These are phyloP conservation scores for Mycena haematopus DNA, from an alignment of 768 basidiomycete genomes.

Conservation along the genomic window DNA sequence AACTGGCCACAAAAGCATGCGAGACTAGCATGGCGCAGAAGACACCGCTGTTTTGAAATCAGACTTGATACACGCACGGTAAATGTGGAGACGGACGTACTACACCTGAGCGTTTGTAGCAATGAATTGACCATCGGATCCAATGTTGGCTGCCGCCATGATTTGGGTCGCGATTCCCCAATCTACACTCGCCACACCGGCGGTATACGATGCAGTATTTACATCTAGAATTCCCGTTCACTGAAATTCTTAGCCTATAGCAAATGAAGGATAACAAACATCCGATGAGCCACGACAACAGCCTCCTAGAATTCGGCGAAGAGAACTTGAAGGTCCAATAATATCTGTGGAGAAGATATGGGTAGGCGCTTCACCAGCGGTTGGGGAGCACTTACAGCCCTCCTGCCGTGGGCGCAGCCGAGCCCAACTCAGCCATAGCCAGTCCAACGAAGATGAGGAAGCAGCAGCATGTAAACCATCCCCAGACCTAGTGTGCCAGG, in stretches of 20 bases:
- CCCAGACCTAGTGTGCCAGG: slow-evolving; percentile 1
- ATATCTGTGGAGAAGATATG: slow-evolving; percentile 38
- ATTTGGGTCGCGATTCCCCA: slow-evolving; percentile 63
- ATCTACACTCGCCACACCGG: slow-evolving; percentile 52
- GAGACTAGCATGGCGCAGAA: slow-evolving; percentile 65
- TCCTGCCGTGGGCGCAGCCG: slow-evolving; percentile 58
- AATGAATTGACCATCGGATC: slow-evolving; percentile 44
- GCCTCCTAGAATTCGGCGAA: slow-evolving; percentile 57
- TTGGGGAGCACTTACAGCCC: slow-evolving; percentile 34
- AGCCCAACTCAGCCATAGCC: slow-evolving; percentile 58
- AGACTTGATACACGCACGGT: too few relatives aligned
- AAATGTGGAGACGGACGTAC: slow-evolving; percentile 34
- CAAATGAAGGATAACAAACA: slow-evolving; percentile 49
- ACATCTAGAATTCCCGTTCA: slow-evolving; percentile 43
- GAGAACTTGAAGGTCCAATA: slow-evolving; percentile 66
- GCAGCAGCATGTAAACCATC: slow-evolving; percentile 53
- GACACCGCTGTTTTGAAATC: slow-evolving; percentile 55
- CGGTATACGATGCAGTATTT: slow-evolving; percentile 58
- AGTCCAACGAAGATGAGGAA: slow-evolving; percentile 56
- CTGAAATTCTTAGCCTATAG: too few relatives aligned
- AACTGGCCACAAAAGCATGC: slow-evolving; percentile 70
- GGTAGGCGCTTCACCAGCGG: slow-evolving; percentile 37
- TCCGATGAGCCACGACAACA: slow-evolving; percentile 68
- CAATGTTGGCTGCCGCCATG: slow-evolving; percentile 51
- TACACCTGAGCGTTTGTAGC: slow-evolving; percentile 38